phyloP scores from a whole-genome alignment of 192 early-diverging fungal species.

The Haplosporangium gracile region DNA sequence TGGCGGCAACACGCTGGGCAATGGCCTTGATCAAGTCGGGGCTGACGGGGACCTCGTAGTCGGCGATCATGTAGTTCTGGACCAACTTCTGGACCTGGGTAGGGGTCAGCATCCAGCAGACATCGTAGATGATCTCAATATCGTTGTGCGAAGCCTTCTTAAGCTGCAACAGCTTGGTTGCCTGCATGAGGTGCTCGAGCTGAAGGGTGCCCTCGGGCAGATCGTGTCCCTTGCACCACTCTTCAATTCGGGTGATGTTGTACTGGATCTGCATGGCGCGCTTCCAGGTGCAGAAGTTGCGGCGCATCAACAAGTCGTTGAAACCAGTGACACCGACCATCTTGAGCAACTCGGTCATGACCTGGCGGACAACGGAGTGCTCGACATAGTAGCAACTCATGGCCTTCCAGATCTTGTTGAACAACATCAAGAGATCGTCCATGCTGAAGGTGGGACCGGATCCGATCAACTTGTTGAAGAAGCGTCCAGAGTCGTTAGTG shows the following conservation, averaged over 20 bases:
- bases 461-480: constrained; percentile 90
- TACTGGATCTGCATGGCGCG: constrained; percentile 99
- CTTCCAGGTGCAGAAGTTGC: constrained; percentile 99
- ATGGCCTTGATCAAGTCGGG: constrained; percentile 93
- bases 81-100: constrained; percentile 98
- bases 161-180: constrained; percentile 96
- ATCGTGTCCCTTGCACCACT: constrained; percentile 98
- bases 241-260: constrained; percentile 96
- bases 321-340: constrained; percentile 97
- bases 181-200: constrained; percentile 94
- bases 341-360: constrained; percentile 94
- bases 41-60: constrained; percentile 92
- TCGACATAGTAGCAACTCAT: constrained; percentile 99
- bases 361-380: constrained; percentile 91
- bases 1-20: constrained; percentile 82
- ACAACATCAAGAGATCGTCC: constrained; percentile 95
- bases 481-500: constrained; percentile 89
- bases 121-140: constrained; percentile 99
- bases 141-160: constrained; percentile 88
- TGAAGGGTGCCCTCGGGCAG: constrained; percentile 92
- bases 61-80: constrained; percentile 94
- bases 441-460: constrained; percentile 88
- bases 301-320: constrained; percentile 98
- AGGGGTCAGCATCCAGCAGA: constrained; percentile 96
- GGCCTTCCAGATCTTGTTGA: constrained; percentile 94